A percentile compares a stretch with the other conserved stretches of the same genome.
Conservation (phyloP, 106 monocot genomes). For the Iris macrosiphon region DNA sequence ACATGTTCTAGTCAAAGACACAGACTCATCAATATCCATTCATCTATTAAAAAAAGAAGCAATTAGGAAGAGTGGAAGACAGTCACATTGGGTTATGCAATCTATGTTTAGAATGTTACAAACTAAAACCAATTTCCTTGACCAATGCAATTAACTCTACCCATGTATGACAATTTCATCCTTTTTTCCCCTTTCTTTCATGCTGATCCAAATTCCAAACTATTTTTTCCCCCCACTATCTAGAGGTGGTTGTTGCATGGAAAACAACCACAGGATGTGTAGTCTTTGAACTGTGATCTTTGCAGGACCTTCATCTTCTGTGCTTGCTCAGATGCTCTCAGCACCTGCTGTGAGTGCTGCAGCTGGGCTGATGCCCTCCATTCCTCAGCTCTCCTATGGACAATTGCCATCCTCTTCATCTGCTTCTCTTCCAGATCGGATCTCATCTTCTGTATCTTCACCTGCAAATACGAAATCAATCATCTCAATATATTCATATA, state of each 20-base stretch:
- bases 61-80: too few species aligned
- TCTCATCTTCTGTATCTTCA: slow-evolving; percentile 92
- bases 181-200: too few species aligned
- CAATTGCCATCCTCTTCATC: slow-evolving; percentile 71
- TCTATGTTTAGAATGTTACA: too few species aligned
- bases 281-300: neutral
- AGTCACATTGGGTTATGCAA: too few species aligned
- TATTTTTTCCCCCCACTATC: too few species aligned
- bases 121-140: too few species aligned
- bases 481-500: neutral
- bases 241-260: neutral
- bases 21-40: too few species aligned
- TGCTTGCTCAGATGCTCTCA: slow-evolving; percentile 33
- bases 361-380: slow-evolving; percentile 68
- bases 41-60: too few species aligned
- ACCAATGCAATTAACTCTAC: too few species aligned
- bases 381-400: slow-evolving; percentile 62
- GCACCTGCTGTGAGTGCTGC: slow-evolving; percentile 63
- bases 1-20: too few species aligned
- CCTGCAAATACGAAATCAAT: slow-evolving; percentile 32
- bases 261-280: slow-evolving; percentile 30
- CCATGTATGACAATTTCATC: too few species aligned
- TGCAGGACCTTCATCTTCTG: slow-evolving; percentile 27
- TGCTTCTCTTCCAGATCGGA: slow-evolving; percentile 79
- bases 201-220: too few species aligned